Conservation (phyloP, 805 yeast genomes). For the Citeromyces matritensis region DNA sequence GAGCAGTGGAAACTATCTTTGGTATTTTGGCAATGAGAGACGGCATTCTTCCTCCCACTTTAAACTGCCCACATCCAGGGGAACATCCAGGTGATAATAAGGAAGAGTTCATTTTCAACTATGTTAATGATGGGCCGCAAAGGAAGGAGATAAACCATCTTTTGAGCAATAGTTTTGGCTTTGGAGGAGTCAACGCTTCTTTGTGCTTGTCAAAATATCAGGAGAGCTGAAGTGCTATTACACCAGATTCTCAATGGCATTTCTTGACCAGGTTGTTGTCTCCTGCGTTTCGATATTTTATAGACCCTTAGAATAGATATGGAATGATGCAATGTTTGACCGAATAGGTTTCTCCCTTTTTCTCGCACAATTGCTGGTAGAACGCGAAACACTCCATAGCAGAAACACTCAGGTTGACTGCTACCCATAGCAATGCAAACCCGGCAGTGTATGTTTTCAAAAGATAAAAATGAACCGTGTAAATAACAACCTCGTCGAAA, state of each 20-base stretch:
- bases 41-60: constrained; percentile 60
- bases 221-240: too few relatives aligned
- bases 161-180: constrained; percentile 85
- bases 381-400: constrained; percentile 34
- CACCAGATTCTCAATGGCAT: too few relatives aligned
- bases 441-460: constrained; percentile 7
- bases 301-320: too few relatives aligned
- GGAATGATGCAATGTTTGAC: too few relatives aligned
- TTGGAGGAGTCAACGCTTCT: constrained; percentile 91
- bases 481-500: constrained; percentile 47
- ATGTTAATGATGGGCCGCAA: constrained; percentile 33
- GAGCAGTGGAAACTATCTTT: constrained; percentile 82
- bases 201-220: constrained; percentile 23
- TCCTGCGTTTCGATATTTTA: too few relatives aligned
- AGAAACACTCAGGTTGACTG: constrained; percentile 35
- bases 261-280: too few relatives aligned
- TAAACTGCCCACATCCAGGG: constrained; percentile 47
- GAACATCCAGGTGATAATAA: constrained; percentile 28
- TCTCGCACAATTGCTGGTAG: constrained; percentile 14
- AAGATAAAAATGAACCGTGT: constrained; percentile 15
- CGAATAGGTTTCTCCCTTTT: too few relatives aligned
- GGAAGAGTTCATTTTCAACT: constrained; percentile 33
- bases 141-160: constrained; percentile 35
- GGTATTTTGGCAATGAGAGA: constrained; percentile 51
- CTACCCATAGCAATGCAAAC: constrained; percentile 19